A percentile compares a stretch with the other conserved stretches of the same genome.
Evolutionary conservation across 2,329 filamentous ascomycete genomes (phyloP).

Genomic region (Alternaria angustiovoidea): DNA sequence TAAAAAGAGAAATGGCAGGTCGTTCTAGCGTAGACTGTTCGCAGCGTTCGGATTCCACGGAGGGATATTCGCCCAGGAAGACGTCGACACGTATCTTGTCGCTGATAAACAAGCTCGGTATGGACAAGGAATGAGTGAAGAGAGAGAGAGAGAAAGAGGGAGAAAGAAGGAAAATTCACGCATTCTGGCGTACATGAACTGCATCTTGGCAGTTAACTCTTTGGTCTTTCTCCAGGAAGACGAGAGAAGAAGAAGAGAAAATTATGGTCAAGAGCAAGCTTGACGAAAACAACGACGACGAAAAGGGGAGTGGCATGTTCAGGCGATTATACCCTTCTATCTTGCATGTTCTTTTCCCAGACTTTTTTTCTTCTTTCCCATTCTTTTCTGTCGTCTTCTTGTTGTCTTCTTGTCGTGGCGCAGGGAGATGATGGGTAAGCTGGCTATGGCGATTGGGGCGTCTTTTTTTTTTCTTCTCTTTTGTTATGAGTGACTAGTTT

Average conservation of each 20-base stretch:
- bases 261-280: background rate
- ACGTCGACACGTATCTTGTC: background rate
- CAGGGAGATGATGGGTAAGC: background rate
- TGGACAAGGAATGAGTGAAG: background rate
- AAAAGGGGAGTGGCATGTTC: background rate
- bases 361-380: background rate
- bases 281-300: background rate
- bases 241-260: background rate
- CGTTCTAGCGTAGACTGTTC: background rate
- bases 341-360: background rate
- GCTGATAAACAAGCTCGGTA: background rate
- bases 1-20: background rate
- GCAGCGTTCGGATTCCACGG: background rate
- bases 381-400: too few species aligned
- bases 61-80: background rate
- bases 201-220: background rate
- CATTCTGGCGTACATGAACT: background rate
- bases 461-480: background rate
- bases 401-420: background rate
- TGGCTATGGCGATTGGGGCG: background rate
- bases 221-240: background rate
- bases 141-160: background rate
- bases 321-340: constrained; percentile 1
- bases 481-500: background rate
- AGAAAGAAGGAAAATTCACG: background rate